Conservation (phyloP, 768 basidiomycete genomes). For the Tephrocybe sp. region DNA sequence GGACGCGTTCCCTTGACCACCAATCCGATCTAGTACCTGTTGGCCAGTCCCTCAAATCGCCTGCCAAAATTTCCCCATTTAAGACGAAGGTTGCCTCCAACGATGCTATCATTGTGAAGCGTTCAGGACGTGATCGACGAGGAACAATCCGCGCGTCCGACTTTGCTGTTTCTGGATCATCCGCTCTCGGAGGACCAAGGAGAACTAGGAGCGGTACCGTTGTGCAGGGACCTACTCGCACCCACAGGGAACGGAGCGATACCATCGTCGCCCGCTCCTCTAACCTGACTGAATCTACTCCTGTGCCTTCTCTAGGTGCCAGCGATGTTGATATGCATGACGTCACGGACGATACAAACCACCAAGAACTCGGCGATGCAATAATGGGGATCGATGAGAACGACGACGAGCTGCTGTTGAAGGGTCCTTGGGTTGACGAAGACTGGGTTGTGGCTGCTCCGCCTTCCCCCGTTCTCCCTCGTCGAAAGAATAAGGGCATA, state of each 20-base stretch:
- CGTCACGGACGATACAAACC: slow-evolving; percentile 1
- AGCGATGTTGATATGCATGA: slow-evolving; percentile 11
- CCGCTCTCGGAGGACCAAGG: slow-evolving; percentile 22
- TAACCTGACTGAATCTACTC: slow-evolving; percentile 4
- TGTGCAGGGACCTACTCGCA: slow-evolving; percentile 21
- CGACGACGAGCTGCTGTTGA: slow-evolving; percentile 19
- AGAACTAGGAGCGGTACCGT: slow-evolving; percentile 53
- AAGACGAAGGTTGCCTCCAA: neutral
- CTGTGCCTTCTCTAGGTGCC: neutral
- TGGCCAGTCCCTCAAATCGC: slow-evolving; percentile 11
- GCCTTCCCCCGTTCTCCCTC: slow-evolving; percentile 33
- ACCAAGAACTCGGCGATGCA: slow-evolving; percentile 18
- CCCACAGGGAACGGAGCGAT: slow-evolving; percentile 22
- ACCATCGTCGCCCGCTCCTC: slow-evolving; percentile 19
- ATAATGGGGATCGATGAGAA: slow-evolving; percentile 19
- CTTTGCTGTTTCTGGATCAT: slow-evolving; percentile 21
- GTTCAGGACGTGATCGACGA: slow-evolving; percentile 35
- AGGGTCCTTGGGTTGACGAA: slow-evolving; percentile 24
- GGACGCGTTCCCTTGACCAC: slow-evolving; percentile 15
- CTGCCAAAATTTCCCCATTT: slow-evolving; percentile 13
- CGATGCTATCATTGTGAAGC: slow-evolving; percentile 8
- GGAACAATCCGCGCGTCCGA: slow-evolving; percentile 55
- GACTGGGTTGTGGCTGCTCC: slow-evolving; percentile 38
- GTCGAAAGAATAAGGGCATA: slow-evolving; percentile 19
- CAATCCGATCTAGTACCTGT: slow-evolving; percentile 5